Base-by-base conservation (phyloP, 1,284 basidiomycete genomes). In the Volvariella surrecta region DNA sequence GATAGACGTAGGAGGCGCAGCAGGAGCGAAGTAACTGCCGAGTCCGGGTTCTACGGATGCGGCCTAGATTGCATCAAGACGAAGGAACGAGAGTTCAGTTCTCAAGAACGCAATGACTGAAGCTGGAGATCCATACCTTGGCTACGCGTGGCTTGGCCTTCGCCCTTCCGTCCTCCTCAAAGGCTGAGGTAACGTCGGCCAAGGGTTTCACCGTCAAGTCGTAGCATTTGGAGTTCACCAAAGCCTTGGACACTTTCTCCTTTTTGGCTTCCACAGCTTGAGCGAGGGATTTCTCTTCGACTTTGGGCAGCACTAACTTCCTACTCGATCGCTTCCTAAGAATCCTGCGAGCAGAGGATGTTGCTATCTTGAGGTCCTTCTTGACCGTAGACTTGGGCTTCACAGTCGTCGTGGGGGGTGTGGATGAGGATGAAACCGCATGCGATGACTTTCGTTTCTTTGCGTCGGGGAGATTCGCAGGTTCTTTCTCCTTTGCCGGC, bases 161-260 rank as follows among this genome's bases (percentile, higher is more conserved):
- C 6, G 13, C 34, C 8, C 34, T 16, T 35, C 15, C 34, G n/a
- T 8, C n/a, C 24, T 61, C 37, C 50, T 63, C 52, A 42, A 63
- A 78, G 0, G 78, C 75, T 50, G 69, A 64, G 1, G 77, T 76
- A 39, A 82, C 69, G 54, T 82, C 79, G 15, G 79, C 79, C 49
- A 82, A 57, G 24, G 79, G 79, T 42, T 68, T 62, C 44, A 82
- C 79, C 1, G 79, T 82, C 46, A 81, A 52, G 48, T 80, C 79
- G 53, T 78, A 76, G 58, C 79, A 79, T 32, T 70, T 67, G 32
- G 77, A 68, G 49, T 78, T 69, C 37, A 76, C 70, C 6, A 38
- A 34, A n/a, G 45, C 45, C 10, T 46, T 40, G 37, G 45, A 46
- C 30, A 46, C 21, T n/a, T 30, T 39, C 40, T 57, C 51, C 3